phyloP scores from a whole-genome alignment of 805 yeast species.

The Candida wancherniae region DNA sequence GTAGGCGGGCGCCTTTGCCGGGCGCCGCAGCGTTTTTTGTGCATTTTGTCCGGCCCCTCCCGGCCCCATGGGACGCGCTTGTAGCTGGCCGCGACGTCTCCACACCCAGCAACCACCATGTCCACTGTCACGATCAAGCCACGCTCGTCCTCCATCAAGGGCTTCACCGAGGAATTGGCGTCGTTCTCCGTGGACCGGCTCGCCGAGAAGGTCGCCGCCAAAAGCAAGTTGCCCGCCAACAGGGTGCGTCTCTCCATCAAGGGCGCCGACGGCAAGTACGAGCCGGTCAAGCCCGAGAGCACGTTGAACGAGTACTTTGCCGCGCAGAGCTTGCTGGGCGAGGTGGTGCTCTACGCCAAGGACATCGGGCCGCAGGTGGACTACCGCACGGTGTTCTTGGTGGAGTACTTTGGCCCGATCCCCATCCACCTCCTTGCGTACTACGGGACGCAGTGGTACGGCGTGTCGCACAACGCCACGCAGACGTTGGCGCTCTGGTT shows the following conservation, averaged over 20 bases:
- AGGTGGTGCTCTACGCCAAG: slow-evolving; percentile 56
- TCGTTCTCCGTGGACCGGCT: slow-evolving; percentile 38
- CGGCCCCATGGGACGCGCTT: no score
- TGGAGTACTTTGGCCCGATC: slow-evolving; percentile 90
- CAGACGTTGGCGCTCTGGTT: slow-evolving; percentile 53
- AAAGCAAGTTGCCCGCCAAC: slow-evolving; percentile 31
- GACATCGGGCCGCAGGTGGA: slow-evolving; percentile 91
- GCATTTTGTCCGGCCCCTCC: no score
- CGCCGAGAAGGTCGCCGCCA: slow-evolving; percentile 40
- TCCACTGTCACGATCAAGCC: slow-evolving; percentile 49
- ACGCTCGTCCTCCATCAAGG: slow-evolving; percentile 55
- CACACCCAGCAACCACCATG: no score
- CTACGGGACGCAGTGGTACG: slow-evolving; percentile 19
- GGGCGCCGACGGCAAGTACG: slow-evolving; percentile 28
- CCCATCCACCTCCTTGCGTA: slow-evolving; percentile 71
- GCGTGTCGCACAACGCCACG: slow-evolving; percentile 33
- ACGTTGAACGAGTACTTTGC: slow-evolving; percentile 29
- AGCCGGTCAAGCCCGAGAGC: slow-evolving; percentile 42
- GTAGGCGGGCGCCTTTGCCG: no score
- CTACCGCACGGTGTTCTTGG: slow-evolving; percentile 84
- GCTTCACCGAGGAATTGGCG: slow-evolving; percentile 38
- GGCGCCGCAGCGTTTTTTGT: no score
- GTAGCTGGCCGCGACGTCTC: no score
- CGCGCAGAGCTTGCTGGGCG: slow-evolving; percentile 41
- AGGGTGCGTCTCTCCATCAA: slow-evolving; percentile 26